Conservation (phyloP, 163 green algal genomes). For the Scenedesmus sp. region DNA sequence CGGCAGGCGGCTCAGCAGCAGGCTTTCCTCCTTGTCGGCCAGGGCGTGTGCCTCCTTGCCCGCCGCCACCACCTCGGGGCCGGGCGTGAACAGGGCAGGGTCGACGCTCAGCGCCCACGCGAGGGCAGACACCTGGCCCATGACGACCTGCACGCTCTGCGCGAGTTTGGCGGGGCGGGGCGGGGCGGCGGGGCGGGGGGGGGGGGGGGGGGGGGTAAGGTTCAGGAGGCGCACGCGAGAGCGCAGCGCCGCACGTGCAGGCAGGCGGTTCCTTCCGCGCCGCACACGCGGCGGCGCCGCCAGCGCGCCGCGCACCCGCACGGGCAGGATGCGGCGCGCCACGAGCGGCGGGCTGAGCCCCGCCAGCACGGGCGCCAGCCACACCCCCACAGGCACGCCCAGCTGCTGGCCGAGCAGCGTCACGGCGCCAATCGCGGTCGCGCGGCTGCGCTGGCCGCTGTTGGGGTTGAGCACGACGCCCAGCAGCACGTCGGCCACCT, state of each 20-base stretch:
- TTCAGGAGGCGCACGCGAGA: too few relatives aligned
- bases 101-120: slow-evolving; percentile 41
- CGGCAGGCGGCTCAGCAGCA: slow-evolving; percentile 43
- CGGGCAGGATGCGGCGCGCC: slow-evolving; percentile 47
- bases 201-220: too few relatives aligned
- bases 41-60: slow-evolving; percentile 53
- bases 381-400: slow-evolving; percentile 35
- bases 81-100: slow-evolving; percentile 37
- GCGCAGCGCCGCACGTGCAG: too few relatives aligned
- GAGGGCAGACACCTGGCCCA: slow-evolving; percentile 49
- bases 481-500: slow-evolving; percentile 54
- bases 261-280: too few relatives aligned
- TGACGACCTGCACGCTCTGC: slow-evolving; percentile 53
- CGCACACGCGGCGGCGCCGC: neutral
- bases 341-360: slow-evolving; percentile 47
- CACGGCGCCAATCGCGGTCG: slow-evolving; percentile 48
- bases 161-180: neutral
- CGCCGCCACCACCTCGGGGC: slow-evolving; percentile 41
- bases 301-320: slow-evolving; percentile 41
- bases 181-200: too few relatives aligned
- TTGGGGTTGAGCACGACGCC: slow-evolving; percentile 43
- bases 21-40: slow-evolving; percentile 52
- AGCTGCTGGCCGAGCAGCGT: slow-evolving; percentile 37
- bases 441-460: slow-evolving; percentile 49
- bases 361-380: slow-evolving; percentile 43